A percentile compares a stretch with the other conserved stretches of the same genome.
Conservation (phyloP, 305 asterid genomes). For the Fraxinus nigra region DNA sequence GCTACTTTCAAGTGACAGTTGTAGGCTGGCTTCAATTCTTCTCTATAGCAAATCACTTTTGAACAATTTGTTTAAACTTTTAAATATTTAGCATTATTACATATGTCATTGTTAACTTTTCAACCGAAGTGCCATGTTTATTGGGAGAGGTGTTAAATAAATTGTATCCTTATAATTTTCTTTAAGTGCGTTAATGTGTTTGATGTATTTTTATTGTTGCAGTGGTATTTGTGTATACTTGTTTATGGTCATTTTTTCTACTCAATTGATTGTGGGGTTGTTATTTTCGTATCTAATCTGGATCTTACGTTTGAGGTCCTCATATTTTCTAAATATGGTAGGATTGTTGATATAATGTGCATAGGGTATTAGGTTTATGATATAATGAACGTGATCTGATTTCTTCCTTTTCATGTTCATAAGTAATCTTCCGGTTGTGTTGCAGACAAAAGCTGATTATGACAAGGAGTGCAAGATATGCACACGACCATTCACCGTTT, state of each 20-base stretch:
- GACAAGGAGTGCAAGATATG: constrained; percentile 98
- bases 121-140: background rate
- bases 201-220: background rate
- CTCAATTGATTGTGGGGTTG: background rate
- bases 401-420: background rate
- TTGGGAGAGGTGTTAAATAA: background rate
- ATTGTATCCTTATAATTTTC: background rate
- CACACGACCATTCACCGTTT: constrained; percentile 90
- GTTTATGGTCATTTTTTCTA: background rate
- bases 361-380: background rate
- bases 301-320: background rate
- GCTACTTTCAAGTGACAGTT: background rate
- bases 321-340: background rate
- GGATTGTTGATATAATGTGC: background rate
- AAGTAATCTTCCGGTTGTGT: background rate
- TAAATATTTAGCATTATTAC: background rate
- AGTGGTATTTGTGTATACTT: background rate
- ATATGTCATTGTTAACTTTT: background rate
- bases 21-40: background rate
- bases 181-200: background rate
- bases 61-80: background rate
- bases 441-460: constrained; percentile 84
- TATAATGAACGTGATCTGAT: background rate
- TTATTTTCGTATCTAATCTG: constrained; percentile 1
- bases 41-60: background rate